These are phyloP conservation scores for Pleurotus salmoneostramineus DNA, from an alignment of 768 basidiomycete species.

Conservation along the genomic window DNA sequence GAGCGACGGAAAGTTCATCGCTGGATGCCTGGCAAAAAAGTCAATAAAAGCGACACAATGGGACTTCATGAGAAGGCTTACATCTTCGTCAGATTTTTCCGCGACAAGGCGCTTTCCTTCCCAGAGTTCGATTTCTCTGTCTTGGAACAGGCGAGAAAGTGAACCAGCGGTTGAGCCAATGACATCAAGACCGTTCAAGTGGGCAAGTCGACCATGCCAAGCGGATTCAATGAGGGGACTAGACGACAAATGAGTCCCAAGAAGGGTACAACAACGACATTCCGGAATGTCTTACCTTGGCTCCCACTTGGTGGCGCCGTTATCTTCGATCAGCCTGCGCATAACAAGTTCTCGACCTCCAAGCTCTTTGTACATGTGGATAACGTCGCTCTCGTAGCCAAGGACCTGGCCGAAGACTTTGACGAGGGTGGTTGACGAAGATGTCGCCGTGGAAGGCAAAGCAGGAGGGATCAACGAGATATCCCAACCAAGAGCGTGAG, in stretches of 20 bases:
- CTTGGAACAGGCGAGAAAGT: slow-evolving; percentile 53
- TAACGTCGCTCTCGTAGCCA: slow-evolving; percentile 55
- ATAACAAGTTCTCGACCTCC: slow-evolving; percentile 64
- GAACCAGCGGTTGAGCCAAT: slow-evolving; percentile 64
- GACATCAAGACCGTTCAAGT: slow-evolving; percentile 60
- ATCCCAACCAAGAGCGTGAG: slow-evolving; percentile 63
- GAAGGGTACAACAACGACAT: not conserved
- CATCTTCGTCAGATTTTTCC: slow-evolving; percentile 42
- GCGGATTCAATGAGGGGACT: slow-evolving; percentile 56
- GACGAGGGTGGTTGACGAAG: slow-evolving; percentile 55
- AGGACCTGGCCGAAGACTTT: slow-evolving; percentile 50
- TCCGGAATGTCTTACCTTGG: slow-evolving; percentile 41
- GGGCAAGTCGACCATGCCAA: slow-evolving; percentile 53
- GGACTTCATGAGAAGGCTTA: slow-evolving; percentile 10
- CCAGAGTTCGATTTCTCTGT: slow-evolving; percentile 65
- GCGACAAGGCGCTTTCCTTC: slow-evolving; percentile 56
- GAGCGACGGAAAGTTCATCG: slow-evolving; percentile 44
- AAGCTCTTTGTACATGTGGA: slow-evolving; percentile 68
- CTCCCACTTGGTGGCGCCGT: slow-evolving; percentile 56
- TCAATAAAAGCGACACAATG: not conserved
- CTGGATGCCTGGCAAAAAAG: slow-evolving; percentile 17
- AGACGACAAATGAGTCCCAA: not conserved
- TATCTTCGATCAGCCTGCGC: slow-evolving; percentile 53
- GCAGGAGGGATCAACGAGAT: slow-evolving; percentile 59
- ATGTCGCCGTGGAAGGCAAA: slow-evolving; percentile 55